These are phyloP conservation scores for Potentilla sterilis DNA, from an alignment of 306 rosid genomes.

Conservation along the genomic window DNA sequence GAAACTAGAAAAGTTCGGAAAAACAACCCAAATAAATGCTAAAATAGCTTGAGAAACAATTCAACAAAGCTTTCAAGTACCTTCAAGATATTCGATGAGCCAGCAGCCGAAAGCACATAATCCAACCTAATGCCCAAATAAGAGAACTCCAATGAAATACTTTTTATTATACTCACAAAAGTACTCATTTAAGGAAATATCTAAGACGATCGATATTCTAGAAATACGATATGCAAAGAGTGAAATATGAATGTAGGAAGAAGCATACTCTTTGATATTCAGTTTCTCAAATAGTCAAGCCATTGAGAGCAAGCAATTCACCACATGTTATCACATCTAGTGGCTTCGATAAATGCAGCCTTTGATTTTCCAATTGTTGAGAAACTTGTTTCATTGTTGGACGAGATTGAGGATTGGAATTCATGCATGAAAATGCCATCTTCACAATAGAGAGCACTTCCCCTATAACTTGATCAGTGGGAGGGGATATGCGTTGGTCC, in stretches of 20 bases:
- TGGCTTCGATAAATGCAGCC: neutral
- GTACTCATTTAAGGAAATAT: neutral
- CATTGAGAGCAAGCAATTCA: neutral
- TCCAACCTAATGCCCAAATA: no score
- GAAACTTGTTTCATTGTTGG: conserved; percentile 24
- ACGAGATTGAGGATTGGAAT: neutral
- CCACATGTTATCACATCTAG: neutral
- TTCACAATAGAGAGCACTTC: conserved; percentile 2
- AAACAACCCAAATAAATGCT: no score
- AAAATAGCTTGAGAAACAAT: no score
- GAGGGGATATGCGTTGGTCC: conserved; percentile 16
- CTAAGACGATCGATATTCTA: neutral
- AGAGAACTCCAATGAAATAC: no score
- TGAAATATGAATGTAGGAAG: neutral
- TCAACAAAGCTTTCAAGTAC: no score
- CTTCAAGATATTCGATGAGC: no score
- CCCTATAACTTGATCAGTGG: neutral
- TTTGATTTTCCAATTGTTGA: neutral
- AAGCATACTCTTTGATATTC: no score
- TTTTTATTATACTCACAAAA: no score
- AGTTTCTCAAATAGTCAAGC: neutral
- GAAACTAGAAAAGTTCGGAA: no score
- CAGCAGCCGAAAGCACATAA: no score
- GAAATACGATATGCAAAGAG: neutral
- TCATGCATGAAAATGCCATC: neutral